phyloP scores from a whole-genome alignment of 116 monocot genomes.

The Trichopus zeylanicus region DNA sequence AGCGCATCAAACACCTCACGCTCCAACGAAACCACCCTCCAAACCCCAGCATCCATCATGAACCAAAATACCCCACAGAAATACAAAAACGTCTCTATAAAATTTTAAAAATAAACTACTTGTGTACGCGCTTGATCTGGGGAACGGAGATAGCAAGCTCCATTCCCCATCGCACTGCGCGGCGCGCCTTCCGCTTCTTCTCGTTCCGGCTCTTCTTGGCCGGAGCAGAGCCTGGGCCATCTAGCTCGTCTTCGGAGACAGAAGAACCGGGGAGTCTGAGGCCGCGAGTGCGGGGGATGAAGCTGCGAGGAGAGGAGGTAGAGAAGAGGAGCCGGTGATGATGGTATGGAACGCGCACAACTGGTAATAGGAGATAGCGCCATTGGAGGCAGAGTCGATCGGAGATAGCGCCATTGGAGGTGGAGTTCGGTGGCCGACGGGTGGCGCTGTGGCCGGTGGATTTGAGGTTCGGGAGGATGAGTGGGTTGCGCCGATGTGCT shows the following conservation, averaged over 20 bases:
- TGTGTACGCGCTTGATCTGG: conserved; percentile 71
- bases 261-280: conserved; percentile 12
- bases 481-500: too few species aligned
- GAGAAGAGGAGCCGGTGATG: neutral
- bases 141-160: conserved; percentile 57
- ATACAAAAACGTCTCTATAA: conserved; percentile 1
- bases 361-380: too few species aligned
- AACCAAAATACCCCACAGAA: neutral
- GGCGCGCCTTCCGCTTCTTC: conserved; percentile 76
- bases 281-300: neutral
- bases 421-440: too few species aligned
- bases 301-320: neutral
- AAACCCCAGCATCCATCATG: conserved; percentile 9
- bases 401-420: too few species aligned
- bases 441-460: too few species aligned
- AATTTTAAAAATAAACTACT: conserved; percentile 19
- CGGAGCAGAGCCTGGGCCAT: conserved; percentile 1
- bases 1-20: conserved; percentile 76
- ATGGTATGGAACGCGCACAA: too few species aligned
- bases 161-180: conserved; percentile 78
- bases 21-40: conserved; percentile 61
- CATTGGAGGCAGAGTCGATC: too few species aligned
- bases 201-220: conserved; percentile 82
- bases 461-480: too few species aligned
- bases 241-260: conserved; percentile 7